Conservation (phyloP, 2,329 filamentous ascomycete genomes). For the Calonectria montana region DNA sequence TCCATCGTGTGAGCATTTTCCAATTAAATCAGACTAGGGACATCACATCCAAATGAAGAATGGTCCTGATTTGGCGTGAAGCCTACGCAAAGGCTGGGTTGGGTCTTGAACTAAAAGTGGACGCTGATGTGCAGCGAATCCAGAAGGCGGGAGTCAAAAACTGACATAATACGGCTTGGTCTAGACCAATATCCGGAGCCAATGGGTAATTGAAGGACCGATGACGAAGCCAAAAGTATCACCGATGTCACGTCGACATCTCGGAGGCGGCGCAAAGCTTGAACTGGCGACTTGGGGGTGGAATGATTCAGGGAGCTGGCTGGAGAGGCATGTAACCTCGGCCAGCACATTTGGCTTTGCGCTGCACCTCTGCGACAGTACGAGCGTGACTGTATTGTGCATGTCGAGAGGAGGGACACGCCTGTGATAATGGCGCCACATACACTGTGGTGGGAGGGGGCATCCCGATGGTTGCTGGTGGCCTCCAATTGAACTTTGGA, state of each 20-base stretch:
- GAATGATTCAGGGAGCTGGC: background rate
- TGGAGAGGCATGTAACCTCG: background rate
- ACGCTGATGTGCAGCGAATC: background rate
- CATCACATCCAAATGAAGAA: background rate
- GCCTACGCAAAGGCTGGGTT: background rate
- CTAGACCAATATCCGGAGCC: background rate
- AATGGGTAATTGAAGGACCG: background rate
- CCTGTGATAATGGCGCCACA: constrained; percentile 13
- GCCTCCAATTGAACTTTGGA: constrained; percentile 32
- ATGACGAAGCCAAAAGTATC: constrained; percentile 1
- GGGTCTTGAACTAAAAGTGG: background rate
- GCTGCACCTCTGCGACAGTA: background rate
- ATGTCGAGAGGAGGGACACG: background rate
- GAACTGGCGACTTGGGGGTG: background rate
- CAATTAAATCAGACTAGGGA: background rate
- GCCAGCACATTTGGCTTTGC: background rate
- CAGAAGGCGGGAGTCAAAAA: background rate
- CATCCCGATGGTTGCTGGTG: constrained; percentile 25
- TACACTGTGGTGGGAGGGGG: constrained; percentile 41
- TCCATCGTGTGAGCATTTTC: background rate
- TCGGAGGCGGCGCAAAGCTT: background rate
- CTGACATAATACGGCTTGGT: constrained; percentile 5
- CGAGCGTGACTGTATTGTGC: background rate
- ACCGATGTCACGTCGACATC: background rate
- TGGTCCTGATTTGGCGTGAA: background rate